Evolutionary conservation across 257 asterid species (phyloP).

Genomic region (Gentiana macrophylla): DNA sequence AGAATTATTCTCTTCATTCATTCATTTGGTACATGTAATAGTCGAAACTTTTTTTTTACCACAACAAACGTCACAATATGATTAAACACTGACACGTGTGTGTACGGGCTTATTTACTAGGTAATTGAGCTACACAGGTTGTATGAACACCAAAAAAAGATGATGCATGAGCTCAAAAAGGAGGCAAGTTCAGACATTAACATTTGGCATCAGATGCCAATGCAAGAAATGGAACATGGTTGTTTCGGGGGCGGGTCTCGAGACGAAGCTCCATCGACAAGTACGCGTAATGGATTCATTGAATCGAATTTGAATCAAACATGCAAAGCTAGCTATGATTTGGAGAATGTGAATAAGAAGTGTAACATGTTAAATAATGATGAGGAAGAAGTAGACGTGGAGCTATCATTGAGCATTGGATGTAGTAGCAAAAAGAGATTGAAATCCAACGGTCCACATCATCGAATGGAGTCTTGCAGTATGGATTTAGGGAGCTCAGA

Average conservation of each 20-base stretch:
- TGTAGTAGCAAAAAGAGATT: slow-evolving; percentile 23
- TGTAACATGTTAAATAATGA: slow-evolving; percentile 8
- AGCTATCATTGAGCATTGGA: slow-evolving; percentile 53
- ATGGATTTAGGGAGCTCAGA: slow-evolving; percentile 9
- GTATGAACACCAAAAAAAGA: slow-evolving; percentile 40
- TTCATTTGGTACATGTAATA: not conserved
- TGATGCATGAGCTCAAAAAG: slow-evolving; percentile 37
- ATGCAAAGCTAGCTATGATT: slow-evolving; percentile 5
- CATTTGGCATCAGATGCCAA: slow-evolving; percentile 9
- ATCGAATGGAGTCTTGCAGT: not conserved
- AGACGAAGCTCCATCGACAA: slow-evolving; percentile 17
- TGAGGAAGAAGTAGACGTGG: slow-evolving; percentile 44
- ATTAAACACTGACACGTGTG: not conserved
- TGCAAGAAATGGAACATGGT: slow-evolving; percentile 7
- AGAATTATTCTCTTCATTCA: not conserved
- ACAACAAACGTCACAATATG: not conserved
- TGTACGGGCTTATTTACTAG: slow-evolving; percentile 13
- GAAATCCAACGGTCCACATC: slow-evolving; percentile 8
- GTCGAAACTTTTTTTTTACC: not conserved
- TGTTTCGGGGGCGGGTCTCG: slow-evolving; percentile 8
- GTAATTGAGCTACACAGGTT: slow-evolving; percentile 54
- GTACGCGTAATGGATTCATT: not conserved
- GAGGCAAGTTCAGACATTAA: slow-evolving; percentile 11
- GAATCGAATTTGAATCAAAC: slow-evolving; percentile 1
- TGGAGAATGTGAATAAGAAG: not conserved